A percentile compares a stretch with the other conserved stretches of the same genome.
These are phyloP conservation scores for Aciculosporium take DNA, from an alignment of 2,329 filamentous ascomycete species.

Conservation along the genomic window DNA sequence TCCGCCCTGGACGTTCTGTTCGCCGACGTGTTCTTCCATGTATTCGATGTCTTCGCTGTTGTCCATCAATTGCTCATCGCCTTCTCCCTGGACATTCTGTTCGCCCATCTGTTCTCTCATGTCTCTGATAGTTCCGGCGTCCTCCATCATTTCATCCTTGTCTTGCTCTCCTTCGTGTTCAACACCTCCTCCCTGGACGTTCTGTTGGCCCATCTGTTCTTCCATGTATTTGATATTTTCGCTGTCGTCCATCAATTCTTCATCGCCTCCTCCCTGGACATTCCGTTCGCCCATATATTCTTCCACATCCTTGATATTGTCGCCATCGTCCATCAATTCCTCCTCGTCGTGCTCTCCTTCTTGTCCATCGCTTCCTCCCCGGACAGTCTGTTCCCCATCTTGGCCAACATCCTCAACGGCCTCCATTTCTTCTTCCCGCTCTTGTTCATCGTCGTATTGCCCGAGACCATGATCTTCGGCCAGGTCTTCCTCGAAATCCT, in stretches of 20 bases:
- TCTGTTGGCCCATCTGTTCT: background rate
- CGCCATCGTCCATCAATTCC: background rate
- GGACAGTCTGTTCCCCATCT: too few relatives aligned
- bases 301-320: background rate
- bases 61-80: background rate
- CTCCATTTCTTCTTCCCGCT: background rate
- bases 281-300: background rate
- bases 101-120: too few relatives aligned
- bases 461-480: background rate
- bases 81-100: background rate
- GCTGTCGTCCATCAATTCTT: background rate
- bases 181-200: background rate
- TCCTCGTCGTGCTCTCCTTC: background rate
- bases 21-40: conserved; percentile 3
- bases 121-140: background rate
- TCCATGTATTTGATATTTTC: background rate
- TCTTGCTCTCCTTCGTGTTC: background rate
- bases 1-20: conserved; percentile 2
- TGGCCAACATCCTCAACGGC: too few relatives aligned
- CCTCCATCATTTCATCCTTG: background rate
- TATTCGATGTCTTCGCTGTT: conserved; percentile 4
- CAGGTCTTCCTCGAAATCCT: background rate
- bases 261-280: background rate
- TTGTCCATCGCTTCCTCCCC: too few relatives aligned
- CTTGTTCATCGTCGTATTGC: background rate